Evolutionary conservation across 2,329 filamentous ascomycete genomes (phyloP).

Genomic region (Talaromyces sp.): DNA sequence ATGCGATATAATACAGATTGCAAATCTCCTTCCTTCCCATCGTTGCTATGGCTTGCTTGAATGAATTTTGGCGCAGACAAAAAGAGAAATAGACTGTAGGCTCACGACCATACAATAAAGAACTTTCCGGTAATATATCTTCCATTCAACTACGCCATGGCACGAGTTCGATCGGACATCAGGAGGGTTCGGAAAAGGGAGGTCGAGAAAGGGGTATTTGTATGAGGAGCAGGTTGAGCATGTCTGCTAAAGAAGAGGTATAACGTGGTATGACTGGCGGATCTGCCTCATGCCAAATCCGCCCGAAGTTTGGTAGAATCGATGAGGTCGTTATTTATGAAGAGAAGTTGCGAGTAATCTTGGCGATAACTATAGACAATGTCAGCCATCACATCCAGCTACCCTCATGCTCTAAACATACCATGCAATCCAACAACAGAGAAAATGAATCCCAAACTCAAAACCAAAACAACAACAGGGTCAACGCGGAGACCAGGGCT

Average conservation of each 20-base stretch:
- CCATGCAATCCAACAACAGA: constrained; percentile 96
- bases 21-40: constrained; percentile 5
- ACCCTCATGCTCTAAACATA: constrained; percentile 48
- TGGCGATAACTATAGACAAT: constrained; percentile 73
- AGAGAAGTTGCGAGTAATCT: constrained; percentile 84
- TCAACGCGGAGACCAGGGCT: constrained; percentile 96
- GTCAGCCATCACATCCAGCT: constrained; percentile 20
- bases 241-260: background rate
- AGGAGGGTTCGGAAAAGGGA: background rate
- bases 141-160: background rate
- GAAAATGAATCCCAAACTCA: constrained; percentile 98
- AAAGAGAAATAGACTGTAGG: background rate
- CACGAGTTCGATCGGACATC: background rate
- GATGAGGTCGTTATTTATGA: constrained; percentile 38
- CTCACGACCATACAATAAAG: background rate
- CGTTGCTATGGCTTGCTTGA: constrained; percentile 6
- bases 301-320: background rate
- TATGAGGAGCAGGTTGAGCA: background rate
- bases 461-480: constrained; percentile 91
- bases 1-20: constrained; percentile 15
- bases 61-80: background rate
- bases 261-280: background rate
- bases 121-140: background rate
- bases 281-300: background rate
- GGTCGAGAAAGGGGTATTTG: constrained; percentile 5